A percentile compares a stretch with the other conserved stretches of the same genome.
phyloP scores from a whole-genome alignment of 129 eudicot species.

The Pulicaria dysenterica region DNA sequence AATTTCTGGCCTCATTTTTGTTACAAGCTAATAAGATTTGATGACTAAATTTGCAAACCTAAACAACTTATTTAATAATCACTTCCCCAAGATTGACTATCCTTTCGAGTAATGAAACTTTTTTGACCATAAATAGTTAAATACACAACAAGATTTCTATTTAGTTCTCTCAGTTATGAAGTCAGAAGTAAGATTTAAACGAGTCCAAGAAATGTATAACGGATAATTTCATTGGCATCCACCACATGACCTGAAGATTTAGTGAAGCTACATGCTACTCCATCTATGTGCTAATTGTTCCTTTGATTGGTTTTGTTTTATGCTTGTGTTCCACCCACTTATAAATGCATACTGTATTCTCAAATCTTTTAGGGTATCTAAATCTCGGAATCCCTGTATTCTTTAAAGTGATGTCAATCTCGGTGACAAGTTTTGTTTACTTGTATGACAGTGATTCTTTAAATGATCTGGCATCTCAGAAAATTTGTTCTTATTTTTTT shows the following conservation, averaged over 20 bases:
- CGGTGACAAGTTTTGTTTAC: not conserved
- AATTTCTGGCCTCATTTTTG: not conserved
- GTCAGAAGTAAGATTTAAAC: not conserved
- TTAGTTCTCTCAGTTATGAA: not conserved
- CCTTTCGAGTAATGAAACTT: not conserved
- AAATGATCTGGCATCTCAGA: not conserved
- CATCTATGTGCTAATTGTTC: not conserved
- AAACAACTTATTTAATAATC: not conserved
- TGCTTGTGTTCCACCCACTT: not conserved
- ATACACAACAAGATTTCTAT: not conserved
- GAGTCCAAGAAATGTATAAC: not conserved
- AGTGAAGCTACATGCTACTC: not conserved
- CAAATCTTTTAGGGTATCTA: not conserved
- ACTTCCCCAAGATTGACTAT: not conserved
- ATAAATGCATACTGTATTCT: not conserved
- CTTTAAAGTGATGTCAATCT: too few species aligned
- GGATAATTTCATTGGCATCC: not conserved
- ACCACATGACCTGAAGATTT: not conserved
- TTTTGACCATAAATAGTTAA: not conserved
- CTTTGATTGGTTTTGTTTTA: not conserved
- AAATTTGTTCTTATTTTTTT: not conserved
- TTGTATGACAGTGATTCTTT: not conserved
- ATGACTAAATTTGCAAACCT: not conserved
- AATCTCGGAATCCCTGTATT: not conserved
- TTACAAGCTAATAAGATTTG: not conserved